Evolutionary conservation across 2,329 filamentous ascomycete genomes (phyloP).

Genomic region (Penicillium oxalicum): DNA sequence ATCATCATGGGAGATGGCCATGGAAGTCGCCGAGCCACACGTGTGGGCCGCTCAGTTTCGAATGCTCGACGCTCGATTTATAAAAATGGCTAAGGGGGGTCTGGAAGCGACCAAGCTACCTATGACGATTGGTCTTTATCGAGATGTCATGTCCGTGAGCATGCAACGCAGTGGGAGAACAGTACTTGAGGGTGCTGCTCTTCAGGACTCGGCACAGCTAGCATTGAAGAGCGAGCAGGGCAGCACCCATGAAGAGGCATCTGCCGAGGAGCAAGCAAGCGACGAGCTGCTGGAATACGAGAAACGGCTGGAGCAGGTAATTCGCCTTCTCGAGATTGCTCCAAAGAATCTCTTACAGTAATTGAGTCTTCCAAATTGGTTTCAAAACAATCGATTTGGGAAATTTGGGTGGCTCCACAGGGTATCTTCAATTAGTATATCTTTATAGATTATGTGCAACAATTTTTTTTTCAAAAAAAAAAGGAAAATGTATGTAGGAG

Average conservation of each 20-base stretch:
- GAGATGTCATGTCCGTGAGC: constrained; percentile 20
- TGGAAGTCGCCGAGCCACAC: constrained; percentile 22
- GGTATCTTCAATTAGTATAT: background rate
- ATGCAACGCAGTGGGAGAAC: constrained; percentile 8
- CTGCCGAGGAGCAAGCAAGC: constrained; percentile 15
- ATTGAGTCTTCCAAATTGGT: background rate
- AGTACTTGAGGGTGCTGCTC: too few relatives aligned
- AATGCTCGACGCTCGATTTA: constrained; percentile 18
- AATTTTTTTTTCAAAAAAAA: background rate
- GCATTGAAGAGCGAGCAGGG: constrained; percentile 1
- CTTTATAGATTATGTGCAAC: constrained; percentile 12
- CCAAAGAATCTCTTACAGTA: constrained; percentile 18
- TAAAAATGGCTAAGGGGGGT: constrained; percentile 8
- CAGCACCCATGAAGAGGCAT: background rate
- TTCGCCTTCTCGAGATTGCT: constrained; percentile 20
- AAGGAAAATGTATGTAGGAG: background rate
- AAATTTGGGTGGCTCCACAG: background rate
- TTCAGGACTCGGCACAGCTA: constrained; percentile 3
- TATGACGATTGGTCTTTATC: constrained; percentile 17
- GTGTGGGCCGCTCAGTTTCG: constrained; percentile 26
- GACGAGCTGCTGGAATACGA: constrained; percentile 17
- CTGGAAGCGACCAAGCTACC: constrained; percentile 11
- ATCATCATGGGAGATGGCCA: constrained; percentile 18
- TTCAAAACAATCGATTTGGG: too few relatives aligned
- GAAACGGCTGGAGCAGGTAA: constrained; percentile 19